A percentile compares a stretch with the other conserved stretches of the same genome.
phyloP scores from a whole-genome alignment of 345 rosid species.

The Crucihimalaya himalaica region DNA sequence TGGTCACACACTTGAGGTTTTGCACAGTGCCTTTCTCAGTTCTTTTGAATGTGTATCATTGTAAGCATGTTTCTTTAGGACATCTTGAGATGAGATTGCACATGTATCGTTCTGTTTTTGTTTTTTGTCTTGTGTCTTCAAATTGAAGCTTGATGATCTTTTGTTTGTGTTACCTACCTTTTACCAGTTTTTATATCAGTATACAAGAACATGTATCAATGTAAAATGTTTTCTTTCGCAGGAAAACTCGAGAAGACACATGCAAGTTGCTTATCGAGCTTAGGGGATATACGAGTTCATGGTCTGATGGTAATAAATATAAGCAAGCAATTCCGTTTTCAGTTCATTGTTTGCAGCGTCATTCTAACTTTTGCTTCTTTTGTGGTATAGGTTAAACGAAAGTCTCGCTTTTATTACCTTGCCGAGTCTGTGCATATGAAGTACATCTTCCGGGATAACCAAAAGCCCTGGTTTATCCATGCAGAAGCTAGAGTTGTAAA shows the following conservation, averaged over 20 bases:
- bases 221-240: slow-evolving; percentile 31
- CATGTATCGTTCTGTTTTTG: not conserved
- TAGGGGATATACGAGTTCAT: slow-evolving; percentile 48
- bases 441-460: slow-evolving; percentile 25
- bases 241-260: slow-evolving; percentile 60
- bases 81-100: not conserved
- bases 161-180: not conserved
- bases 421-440: slow-evolving; percentile 24
- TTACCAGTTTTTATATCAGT: not conserved
- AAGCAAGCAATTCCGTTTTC: slow-evolving; percentile 1
- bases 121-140: not conserved
- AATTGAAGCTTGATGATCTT: not conserved
- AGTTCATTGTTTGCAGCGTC: not conserved
- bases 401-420: slow-evolving; percentile 26
- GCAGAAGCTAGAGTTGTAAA: slow-evolving; percentile 29
- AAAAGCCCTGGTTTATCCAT: slow-evolving; percentile 38
- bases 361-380: slow-evolving; percentile 10
- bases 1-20: not conserved
- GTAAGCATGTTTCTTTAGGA: not conserved
- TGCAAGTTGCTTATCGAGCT: slow-evolving; percentile 37
- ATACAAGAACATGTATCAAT: not conserved
- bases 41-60: slow-evolving; percentile 9
- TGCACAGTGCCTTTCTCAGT: not conserved
- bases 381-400: slow-evolving; percentile 30
- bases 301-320: slow-evolving; percentile 51